These are phyloP conservation scores for Rubroboletus satanas DNA, from an alignment of 768 basidiomycete species.

Conservation along the genomic window DNA sequence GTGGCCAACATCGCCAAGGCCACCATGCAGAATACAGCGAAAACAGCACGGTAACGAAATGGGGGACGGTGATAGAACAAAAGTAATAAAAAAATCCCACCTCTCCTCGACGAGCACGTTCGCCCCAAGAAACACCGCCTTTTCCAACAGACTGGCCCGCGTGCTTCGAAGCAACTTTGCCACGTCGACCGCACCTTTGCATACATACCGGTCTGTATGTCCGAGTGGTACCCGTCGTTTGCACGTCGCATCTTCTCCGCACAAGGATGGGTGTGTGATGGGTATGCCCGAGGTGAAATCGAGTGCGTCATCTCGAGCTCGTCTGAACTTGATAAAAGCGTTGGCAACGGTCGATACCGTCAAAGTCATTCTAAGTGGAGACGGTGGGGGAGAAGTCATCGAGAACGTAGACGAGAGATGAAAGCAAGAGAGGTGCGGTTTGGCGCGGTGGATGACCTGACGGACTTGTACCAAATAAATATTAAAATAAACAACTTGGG, in stretches of 20 bases:
- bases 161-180: slow-evolving; percentile 53
- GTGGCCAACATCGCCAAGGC: background rate
- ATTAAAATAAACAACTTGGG: too few species aligned
- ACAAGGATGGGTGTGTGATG: slow-evolving; percentile 35
- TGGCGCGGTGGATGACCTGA: slow-evolving; percentile 1
- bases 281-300: slow-evolving; percentile 38
- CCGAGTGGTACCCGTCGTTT: slow-evolving; percentile 31
- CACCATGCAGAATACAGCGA: too few species aligned
- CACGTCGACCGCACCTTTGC: slow-evolving; percentile 60
- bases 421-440: background rate
- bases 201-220: slow-evolving; percentile 48
- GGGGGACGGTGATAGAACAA: too few species aligned
- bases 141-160: slow-evolving; percentile 47
- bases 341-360: slow-evolving; percentile 43
- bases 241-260: slow-evolving; percentile 25
- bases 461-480: slow-evolving; percentile 1
- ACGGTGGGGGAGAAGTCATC: slow-evolving; percentile 24
- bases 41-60: too few species aligned
- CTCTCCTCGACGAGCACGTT: slow-evolving; percentile 66
- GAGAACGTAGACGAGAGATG: background rate
- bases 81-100: slow-evolving; percentile 32
- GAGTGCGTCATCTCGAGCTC: slow-evolving; percentile 34
- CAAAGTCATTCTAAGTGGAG: slow-evolving; percentile 22
- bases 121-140: slow-evolving; percentile 46
- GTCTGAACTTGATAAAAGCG: slow-evolving; percentile 51